Evolutionary conservation across 257 asterid species (phyloP), one percentile per base, ranked within the genome.

Genomic region (Apocynum venetum): DNA sequence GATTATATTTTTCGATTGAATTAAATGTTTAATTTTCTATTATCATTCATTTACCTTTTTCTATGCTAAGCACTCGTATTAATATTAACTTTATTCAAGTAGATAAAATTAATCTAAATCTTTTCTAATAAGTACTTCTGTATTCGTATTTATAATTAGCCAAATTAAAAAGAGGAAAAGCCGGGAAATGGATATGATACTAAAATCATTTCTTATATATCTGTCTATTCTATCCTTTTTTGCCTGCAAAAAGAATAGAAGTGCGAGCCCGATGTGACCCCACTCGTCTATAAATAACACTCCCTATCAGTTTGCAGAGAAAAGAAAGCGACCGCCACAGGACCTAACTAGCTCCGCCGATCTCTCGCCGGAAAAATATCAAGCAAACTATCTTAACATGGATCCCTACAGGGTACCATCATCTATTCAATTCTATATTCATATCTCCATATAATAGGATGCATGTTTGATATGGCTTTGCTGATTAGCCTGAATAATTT

Each of bases 321-420:
- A 67, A 10, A 38, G 46, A 35, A 51, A 38, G 72, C 78, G 56
- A 77, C 74, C 60, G 69, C 76, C 88, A 83, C 84, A 80, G 82
- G 82, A 63, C 49, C 48, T 68, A 2, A 6, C 5, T 63, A 76
- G 51, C 74, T 53, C 11, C 44, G 40, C 57, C 52, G 53, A 78
- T 70, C 41, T 11, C 49, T n/a, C 76, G 25, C 63, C 47, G 47
- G 2, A 8, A 36, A 6, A 2, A 56, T 0, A 25, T 47, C 48
- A 6, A 36, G 4, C 56, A n/a, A 59, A 52, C 78, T 31, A 78
- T 69, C 69, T 20, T 36, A 3, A 78, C 78, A 91, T 91, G 96
- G 96, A 91, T 91, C 94, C 96, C 0, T 89, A 85, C 91, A 91
- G 85, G 96, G 96, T 91, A 56, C 35, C 10, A 31, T 77, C 40